Evolutionary conservation across 352 stramenopile species (phyloP), one percentile per base, ranked within the genome.

Genomic region (Phytophthora rubi): DNA sequence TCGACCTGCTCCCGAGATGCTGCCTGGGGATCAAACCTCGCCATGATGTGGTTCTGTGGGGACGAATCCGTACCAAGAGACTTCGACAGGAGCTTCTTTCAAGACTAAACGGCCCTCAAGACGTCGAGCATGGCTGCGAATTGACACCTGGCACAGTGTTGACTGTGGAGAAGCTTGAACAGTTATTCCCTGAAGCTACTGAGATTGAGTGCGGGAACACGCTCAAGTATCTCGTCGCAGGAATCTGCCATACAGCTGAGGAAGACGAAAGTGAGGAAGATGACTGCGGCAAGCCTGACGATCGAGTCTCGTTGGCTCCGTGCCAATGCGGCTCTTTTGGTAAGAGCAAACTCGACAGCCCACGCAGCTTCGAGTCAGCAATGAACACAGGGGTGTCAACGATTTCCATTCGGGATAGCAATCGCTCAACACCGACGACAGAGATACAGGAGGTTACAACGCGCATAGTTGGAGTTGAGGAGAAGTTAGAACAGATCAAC

Each of bases 401-500:
- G 18, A 30, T 53, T 33, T 32, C 47, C 21, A 53, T 18, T 32
- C n/a, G 18, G 4, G 47, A 30, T 32, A 53, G 47, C 47, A 33
- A 15, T 18, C n/a, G 21, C n/a, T 53, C 47, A 18, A 16, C 49
- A 3, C 45, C n/a, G 8, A 52, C 7, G 18, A 16, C 2, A 8
- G 45, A 28, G 45, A 7, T 16, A 0, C 49, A 55, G 49, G 45
- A 23, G 6, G 49, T 55, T 5, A 55, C 49, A 18, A 51, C 42
- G 39, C 54, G 35, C 23, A 6, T 60, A 7, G 9, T 13, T 37
- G 54, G 35, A 51, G 21, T 60, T 51, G 49, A 55, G 15, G 10
- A 64, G 10, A 54, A 56, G 15, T 42, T 65, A 32, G 58, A 65
- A 49, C 32, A 57, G 26, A 32, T 65, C 18, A 47, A 42, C n/a